Conservation (phyloP, 2,329 filamentous ascomycete species). For the Mycosphaerelloides madeirae region DNA sequence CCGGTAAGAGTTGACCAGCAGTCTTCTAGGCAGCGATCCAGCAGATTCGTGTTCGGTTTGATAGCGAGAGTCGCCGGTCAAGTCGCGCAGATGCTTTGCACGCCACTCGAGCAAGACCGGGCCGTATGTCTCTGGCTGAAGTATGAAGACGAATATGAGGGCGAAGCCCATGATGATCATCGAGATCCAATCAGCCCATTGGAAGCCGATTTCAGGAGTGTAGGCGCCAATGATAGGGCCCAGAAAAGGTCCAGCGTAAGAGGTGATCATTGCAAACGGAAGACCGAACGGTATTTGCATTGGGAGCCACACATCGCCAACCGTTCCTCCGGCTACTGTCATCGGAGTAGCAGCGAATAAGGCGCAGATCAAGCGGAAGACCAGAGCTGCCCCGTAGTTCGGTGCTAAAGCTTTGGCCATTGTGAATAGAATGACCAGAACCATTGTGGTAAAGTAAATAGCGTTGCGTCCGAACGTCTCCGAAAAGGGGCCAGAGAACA, state of each 20-base stretch:
- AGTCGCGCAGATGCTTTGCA: constrained; percentile 26
- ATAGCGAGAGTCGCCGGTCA: constrained; percentile 23
- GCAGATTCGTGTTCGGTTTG: constrained; percentile 3
- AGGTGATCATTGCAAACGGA: neutral
- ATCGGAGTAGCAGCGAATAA: constrained; percentile 22
- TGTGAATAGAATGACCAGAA: constrained; percentile 11
- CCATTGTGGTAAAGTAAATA: constrained; percentile 19
- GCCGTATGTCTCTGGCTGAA: constrained; percentile 49
- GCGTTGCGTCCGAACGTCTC: constrained; percentile 29
- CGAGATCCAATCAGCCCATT: constrained; percentile 5
- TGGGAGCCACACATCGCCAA: constrained; percentile 22
- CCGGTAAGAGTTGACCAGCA: constrained; percentile 9
- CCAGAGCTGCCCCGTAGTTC: constrained; percentile 20
- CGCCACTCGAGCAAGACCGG: constrained; percentile 35
- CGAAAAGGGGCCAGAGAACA: constrained; percentile 36
- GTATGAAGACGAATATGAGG: constrained; percentile 21
- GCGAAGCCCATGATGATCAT: constrained; percentile 15
- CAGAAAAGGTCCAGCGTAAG: constrained; percentile 14
- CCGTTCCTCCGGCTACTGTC: constrained; percentile 20
- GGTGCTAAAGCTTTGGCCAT: constrained; percentile 18
- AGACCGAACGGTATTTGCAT: neutral
- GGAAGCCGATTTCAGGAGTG: neutral
- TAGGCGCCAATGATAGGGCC: constrained; percentile 16
- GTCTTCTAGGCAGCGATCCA: constrained; percentile 9
- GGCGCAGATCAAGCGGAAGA: constrained; percentile 23